Percentiles rank a stretch among this genome's conserved stretches.
Conservation (phyloP, 208 protist genomes). For the Leishmania major region DNA sequence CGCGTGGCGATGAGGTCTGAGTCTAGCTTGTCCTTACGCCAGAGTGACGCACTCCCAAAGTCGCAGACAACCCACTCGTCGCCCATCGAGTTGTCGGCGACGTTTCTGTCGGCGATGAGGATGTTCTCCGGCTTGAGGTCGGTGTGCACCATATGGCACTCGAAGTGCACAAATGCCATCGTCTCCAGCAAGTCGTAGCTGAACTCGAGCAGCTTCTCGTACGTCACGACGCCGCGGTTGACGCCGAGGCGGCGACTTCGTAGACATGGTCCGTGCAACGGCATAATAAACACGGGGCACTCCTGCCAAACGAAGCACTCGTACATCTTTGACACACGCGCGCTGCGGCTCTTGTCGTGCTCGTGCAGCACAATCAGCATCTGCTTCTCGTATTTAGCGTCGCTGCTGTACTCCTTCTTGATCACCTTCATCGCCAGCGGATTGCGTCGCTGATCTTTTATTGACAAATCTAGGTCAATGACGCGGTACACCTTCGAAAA, state of each 20-base stretch:
- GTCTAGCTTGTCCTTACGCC: constrained; percentile 69
- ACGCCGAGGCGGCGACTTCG: constrained; percentile 72
- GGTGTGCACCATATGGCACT: constrained; percentile 94
- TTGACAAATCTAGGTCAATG: constrained; percentile 32
- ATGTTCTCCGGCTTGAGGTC: constrained; percentile 98
- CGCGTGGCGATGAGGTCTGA: constrained; percentile 88
- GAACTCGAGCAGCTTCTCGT: constrained; percentile 53
- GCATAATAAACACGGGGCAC: constrained; percentile 83
- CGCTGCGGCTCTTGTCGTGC: constrained; percentile 42
- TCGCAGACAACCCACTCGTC: constrained; percentile 81
- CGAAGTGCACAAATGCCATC: constrained; percentile 78
- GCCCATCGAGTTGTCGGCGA: constrained; percentile 50
- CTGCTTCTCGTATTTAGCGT: constrained; percentile 77
- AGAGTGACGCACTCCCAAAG: constrained; percentile 88
- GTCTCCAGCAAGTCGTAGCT: constrained; percentile 78
- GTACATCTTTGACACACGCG: constrained; percentile 62
- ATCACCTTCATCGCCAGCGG: constrained; percentile 83
- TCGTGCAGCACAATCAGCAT: constrained; percentile 71
- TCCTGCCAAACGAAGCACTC: constrained; percentile 80
- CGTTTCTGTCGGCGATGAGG: constrained; percentile 72
- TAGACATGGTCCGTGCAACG: constrained; percentile 75
- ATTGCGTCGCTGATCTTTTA: constrained; percentile 16
- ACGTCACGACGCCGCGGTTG: constrained; percentile 57
- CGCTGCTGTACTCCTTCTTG: constrained; percentile 77
- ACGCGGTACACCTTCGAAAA: constrained; percentile 87